Base-by-base conservation (phyloP, 108 stramenopile genomes). In the Nitzschia inconspicua region DNA sequence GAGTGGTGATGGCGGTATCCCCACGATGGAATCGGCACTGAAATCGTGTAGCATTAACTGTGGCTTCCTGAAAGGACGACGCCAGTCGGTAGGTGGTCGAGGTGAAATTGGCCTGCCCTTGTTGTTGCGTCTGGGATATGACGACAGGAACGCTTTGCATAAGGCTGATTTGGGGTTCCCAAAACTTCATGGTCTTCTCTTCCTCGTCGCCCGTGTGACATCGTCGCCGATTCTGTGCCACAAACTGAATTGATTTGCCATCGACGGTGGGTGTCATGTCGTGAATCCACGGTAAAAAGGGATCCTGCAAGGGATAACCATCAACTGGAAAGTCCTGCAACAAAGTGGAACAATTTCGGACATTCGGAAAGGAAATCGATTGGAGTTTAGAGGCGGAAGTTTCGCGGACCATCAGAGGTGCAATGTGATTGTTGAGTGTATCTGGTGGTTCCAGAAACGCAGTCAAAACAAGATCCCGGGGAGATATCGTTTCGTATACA, bases 231-330 rank as follows among this genome's bases (percentile, higher is more conserved):
- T 90, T 90, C 51, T 90, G 88, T n/a, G 82, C 84, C 20, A 90
- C 75, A 63, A 90, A 80, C 28, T 84, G 68, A 47, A 90, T 65
- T 3, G 39, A 57, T 22, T 57, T 65, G 0, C 78, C 80, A 35
- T 85, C 69, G 18, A 31, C 20, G 20, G 65, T 60, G 3, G 82
- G 82, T 58, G 86, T 86, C 31, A 79, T 44, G 51, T 90, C 88
- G 54, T 90, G 88, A 24, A 90, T 65, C 88, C 88, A 90, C 1
- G 92, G 92, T 23, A 94, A 46, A 60, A 78, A 94, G 32, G 88
- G 83, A 67, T 94, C 92, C 6, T 74, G 58, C 34, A 78, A 65
- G 2, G 81, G 82, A 44, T 44, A 62, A 2, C 78, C 76, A 49
- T 88, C 86, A 23, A 86, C 65, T 0, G 90, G 90, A 65, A 70